Base-by-base conservation (phyloP, 257 asterid genomes). In the Ocimum tenuiflorum region DNA sequence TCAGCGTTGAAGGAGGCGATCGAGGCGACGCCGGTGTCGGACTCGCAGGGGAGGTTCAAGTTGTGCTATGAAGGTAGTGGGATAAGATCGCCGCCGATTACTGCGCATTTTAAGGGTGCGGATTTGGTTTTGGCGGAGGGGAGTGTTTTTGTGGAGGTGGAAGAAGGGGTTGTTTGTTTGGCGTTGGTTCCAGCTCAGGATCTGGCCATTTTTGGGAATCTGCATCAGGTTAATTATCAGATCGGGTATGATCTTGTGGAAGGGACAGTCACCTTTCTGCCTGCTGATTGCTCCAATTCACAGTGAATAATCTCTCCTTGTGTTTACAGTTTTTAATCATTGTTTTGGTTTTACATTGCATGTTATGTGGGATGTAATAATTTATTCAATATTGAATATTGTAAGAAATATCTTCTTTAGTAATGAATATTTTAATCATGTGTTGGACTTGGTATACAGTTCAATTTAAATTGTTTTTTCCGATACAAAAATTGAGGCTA, bases 231-330 rank as follows among this genome's bases (percentile, higher is more conserved):
- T 62, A 71, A 86, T 48, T 79, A 59, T 76, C n/a, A n/a, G n/a
- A n/a, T n/a, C n/a, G n/a, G n/a, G n/a, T n/a, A n/a, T n/a, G 95
- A 88, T 81, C 61, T 86, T 9, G 78, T 43, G 33, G 61, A 60
- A 1, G 19, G 38, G 7, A 48, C 59, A 60, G 57, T 86, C 6
- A 61, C 59, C 13, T 84, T 88, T 62, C 50, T 48, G 67, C 70
- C 52, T 0, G 66, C 84, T 3, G 85, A 84, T 71, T 86, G 88
- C 67, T 18, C 84, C 54, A 76, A 74, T 14, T 6, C 35, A 1
- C 7, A 41, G 36, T 76, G 29, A 55, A n/a, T n/a, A n/a, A n/a
- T n/a, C n/a, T n/a, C n/a, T n/a, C n/a, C n/a, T n/a, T n/a, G n/a
- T n/a, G n/a, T n/a, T n/a, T n/a, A n/a, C n/a, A n/a, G n/a, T n/a